Base-by-base conservation (phyloP, 345 rosid species). In the Eucalyptus camaldulensis region DNA sequence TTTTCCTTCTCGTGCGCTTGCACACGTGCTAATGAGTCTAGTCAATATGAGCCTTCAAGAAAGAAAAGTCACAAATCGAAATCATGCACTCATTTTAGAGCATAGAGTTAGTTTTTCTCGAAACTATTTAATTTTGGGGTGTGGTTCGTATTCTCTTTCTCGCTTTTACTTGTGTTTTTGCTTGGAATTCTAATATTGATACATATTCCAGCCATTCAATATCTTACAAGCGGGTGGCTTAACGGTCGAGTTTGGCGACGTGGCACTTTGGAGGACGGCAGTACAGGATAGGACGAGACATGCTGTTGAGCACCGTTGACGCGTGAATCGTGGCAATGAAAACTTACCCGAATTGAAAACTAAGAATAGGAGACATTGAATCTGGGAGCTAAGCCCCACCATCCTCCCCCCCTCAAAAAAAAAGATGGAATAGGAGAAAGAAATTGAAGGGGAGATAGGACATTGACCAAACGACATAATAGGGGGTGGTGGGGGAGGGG, bases 51-150 rank as follows among this genome's bases (percentile, higher is more conserved):
- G 40, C 10, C 76, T 53, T 53, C 10, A 53, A 53, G 22, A 8
- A 15, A 67, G 24, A 31, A 1, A 10, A 31, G 19, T 31, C 22
- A 4, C 2, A 1, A 1, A 8, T 69, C 7, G 0, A 8, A 31
- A 16, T 69, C 7, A 31, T 3, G 5, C 24, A 31, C 56, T 19
- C 56, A 53, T 53, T 62, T n/a, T 11, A 29, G 8, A n/a, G 37
- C 3, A 29, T n/a, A 19, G 6, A 65, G 3, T 65, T 8, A 21
- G 25, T 8, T 22, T 56, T 25, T 24, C 24, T 56, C 1, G 1
- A 56, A 56, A 56, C 1, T 1, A 56, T 24, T 56, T 1, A 9
- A 56, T 56, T 56, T 9, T 24, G 1, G 6, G 29, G 1, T 56
- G 29, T 0, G 6, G 3, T 56, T 10, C 3, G 5, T 56, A 56